These are phyloP conservation scores for Trypanosoma scelopori DNA, from an alignment of 208 protist species.

Conservation along the genomic window DNA sequence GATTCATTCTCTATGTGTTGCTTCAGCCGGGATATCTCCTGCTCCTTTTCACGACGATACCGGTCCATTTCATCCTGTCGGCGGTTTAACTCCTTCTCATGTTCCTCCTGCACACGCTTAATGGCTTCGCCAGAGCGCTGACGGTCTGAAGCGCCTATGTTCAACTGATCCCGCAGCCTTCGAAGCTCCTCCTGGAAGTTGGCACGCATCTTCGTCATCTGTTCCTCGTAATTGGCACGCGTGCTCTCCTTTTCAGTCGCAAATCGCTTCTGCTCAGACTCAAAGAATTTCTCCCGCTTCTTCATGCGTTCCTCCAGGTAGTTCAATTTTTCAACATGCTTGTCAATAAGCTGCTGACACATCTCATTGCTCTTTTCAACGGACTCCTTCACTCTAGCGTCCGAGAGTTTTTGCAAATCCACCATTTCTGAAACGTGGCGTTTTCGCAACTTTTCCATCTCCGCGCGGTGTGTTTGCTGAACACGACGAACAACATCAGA, in stretches of 20 bases:
- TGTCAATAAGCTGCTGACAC: constrained; percentile 25
- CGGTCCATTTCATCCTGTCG: constrained; percentile 49
- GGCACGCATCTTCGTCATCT: constrained; percentile 27
- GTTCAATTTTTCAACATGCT: constrained; percentile 19
- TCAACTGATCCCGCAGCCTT: constrained; percentile 40
- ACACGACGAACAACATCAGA: constrained; percentile 4
- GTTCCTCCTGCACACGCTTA: constrained; percentile 44
- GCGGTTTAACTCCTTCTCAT: constrained; percentile 40
- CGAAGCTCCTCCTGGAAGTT: constrained; percentile 52
- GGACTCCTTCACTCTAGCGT: constrained; percentile 17
- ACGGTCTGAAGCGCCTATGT: constrained; percentile 30
- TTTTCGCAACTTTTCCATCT: constrained; percentile 18
- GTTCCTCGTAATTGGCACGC: constrained; percentile 30
- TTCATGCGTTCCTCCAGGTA: constrained; percentile 41
- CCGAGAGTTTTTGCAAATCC: constrained; percentile 10
- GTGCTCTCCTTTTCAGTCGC: constrained; percentile 52
- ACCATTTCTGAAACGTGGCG: constrained; percentile 14
- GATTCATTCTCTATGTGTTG: constrained; percentile 34
- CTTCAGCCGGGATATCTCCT: constrained; percentile 42
- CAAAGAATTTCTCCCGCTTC: constrained; percentile 48
- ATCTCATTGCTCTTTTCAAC: constrained; percentile 22
- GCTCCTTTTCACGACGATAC: constrained; percentile 33
- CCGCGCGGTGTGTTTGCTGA: constrained; percentile 7
- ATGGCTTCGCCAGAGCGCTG: constrained; percentile 43
- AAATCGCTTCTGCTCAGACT: constrained; percentile 40